Evolutionary conservation across 148 eudicot genomes (phyloP).

Genomic region (Heliamphora exappendiculata): DNA sequence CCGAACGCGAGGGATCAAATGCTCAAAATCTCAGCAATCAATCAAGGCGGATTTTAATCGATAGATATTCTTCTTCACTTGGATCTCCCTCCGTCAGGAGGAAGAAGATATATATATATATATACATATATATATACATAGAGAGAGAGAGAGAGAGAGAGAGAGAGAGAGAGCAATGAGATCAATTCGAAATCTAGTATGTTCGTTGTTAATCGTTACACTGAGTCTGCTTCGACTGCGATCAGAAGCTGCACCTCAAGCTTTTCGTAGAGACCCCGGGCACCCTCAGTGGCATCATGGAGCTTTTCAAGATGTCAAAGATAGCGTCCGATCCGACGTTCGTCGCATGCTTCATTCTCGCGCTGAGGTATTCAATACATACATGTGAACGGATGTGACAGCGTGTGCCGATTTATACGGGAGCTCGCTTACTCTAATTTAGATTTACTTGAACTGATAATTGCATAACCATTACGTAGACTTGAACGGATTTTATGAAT

Average conservation of each 20-base stretch:
- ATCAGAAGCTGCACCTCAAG: conserved; percentile 44
- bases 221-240: conserved; percentile 7
- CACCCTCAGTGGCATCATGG: conserved; percentile 97
- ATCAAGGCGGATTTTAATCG: background rate
- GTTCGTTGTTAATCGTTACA: background rate
- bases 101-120: background rate
- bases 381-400: background rate
- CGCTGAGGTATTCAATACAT: conserved; percentile 55
- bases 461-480: no score
- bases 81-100: background rate
- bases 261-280: conserved; percentile 81
- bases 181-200: background rate
- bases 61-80: background rate
- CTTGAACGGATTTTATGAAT: no score
- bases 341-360: conserved; percentile 88
- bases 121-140: background rate
- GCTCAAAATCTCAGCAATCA: background rate
- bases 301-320: conserved; percentile 80
- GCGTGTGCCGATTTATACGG: no score
- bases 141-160: background rate
- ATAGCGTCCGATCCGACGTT: conserved; percentile 72
- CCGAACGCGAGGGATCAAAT: background rate
- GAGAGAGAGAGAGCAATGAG: conserved; percentile 1
- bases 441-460: background rate
- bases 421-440: background rate